Evolutionary conservation across 2,329 filamentous ascomycete genomes (phyloP).

Genomic region (Phoma sp.): DNA sequence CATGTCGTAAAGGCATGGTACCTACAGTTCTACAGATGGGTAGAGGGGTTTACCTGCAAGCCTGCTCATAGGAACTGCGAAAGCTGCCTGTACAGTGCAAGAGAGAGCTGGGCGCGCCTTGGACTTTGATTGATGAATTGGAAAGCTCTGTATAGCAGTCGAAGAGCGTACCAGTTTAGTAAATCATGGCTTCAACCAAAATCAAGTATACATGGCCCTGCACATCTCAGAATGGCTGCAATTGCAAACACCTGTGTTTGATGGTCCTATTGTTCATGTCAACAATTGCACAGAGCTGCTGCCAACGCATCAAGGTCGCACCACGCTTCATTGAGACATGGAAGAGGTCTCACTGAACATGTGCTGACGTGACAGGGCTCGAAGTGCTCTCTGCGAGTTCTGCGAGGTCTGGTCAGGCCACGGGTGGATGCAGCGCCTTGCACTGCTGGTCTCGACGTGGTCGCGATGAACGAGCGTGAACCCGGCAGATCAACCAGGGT

Average conservation of each 20-base stretch:
- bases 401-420: background rate
- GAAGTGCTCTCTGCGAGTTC: background rate
- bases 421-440: background rate
- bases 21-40: constrained; percentile 1
- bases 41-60: background rate
- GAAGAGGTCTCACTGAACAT: background rate
- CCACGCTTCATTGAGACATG: constrained; percentile 1
- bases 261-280: background rate
- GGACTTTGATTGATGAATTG: background rate
- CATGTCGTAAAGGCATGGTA: constrained; percentile 1
- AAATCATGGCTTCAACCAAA: no score
- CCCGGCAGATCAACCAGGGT: constrained; percentile 13
- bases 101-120: no score
- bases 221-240: no score
- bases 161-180: no score
- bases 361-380: background rate
- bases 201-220: no score
- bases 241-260: no score
- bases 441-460: background rate
- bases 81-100: no score
- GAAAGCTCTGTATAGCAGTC: background rate
- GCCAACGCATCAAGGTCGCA: background rate
- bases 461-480: constrained; percentile 9
- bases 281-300: background rate
- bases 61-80: background rate